Evolutionary conservation across 2,329 filamentous ascomycete genomes (phyloP), one percentile per base, ranked within the genome.

Genomic region (Fusarium bactridioides): DNA sequence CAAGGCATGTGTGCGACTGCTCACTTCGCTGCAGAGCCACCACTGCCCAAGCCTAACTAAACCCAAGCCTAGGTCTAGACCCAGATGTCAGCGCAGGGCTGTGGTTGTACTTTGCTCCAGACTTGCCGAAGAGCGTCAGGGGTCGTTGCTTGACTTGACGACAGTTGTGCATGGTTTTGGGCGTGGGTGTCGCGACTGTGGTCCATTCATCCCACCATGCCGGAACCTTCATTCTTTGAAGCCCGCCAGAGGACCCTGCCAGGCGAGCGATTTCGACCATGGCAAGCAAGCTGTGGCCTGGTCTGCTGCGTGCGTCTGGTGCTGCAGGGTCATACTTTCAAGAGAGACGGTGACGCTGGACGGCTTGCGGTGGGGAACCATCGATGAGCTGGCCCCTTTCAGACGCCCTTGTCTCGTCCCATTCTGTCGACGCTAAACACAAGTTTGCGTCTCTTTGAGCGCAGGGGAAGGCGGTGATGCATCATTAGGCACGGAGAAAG

Each of bases 301-400:
- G 64, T 47, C 72, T 56, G 40, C 45, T 64, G 59, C 31, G 59
- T 64, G 62, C 54, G 40, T 40, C 60, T 77, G 70, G 64, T 72
- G 69, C 74, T 70, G 75, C 72, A 76, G 68, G 72, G 62, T 66
- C 72, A 75, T 76, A 61, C 50, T 74, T 54, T 59, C 48, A 57
- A 69, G 76, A 77, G 68, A 77, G 72, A 77, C 75, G 75, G 76
- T 77, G 76, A 77, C 76, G 76, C 74, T 77, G 41, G 60, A 64
- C 55, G 64, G 75, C 70, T 76, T 57, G 67, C 61, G 63, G 76
- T 77, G 76, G 76, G 69, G 76, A 76, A 76, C 66, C 51, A 76
- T 72, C 66, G 74, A 77, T 77, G 76, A 77, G 76, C 59, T 77
- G 76, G 76, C 76, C 73, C 76, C 76, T 77, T 70, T 76, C 61